Conservation (phyloP, 192 early-diverging fungal genomes). For the Thamnidium elegans region DNA sequence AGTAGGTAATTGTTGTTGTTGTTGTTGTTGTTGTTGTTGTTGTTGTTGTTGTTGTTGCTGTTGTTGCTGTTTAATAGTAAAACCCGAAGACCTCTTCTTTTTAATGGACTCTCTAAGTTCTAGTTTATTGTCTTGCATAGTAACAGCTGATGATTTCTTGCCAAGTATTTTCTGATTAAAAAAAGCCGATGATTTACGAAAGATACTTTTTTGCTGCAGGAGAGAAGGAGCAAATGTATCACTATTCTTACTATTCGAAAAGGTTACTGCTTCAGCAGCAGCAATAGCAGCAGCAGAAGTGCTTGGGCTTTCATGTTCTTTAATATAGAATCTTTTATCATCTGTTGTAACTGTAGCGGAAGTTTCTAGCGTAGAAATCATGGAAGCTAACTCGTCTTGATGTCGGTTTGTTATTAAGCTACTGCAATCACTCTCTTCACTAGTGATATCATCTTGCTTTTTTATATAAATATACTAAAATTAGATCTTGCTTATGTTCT, state of each 20-base stretch:
- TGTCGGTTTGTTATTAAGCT: not conserved
- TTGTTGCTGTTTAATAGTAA: too few species aligned
- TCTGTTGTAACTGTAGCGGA: not conserved
- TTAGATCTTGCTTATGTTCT: too few species aligned
- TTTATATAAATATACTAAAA: not conserved
- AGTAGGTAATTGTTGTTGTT: too few species aligned
- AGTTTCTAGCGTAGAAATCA: too few species aligned
- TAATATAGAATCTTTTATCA: not conserved
- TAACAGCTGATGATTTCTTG: not conserved
- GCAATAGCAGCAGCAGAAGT: not conserved
- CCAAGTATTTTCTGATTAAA: constrained; percentile 12
- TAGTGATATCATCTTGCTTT: not conserved
- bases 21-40: too few species aligned
- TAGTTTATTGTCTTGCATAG: too few species aligned
- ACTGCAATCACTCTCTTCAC: not conserved
- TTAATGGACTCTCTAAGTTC: not conserved
- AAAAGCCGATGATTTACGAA: constrained; percentile 12
- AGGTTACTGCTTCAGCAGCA: not conserved
- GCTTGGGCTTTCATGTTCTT: not conserved
- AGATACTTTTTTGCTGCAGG: constrained; percentile 5
- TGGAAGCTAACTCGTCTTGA: too few species aligned
- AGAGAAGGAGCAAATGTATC: constrained; percentile 1
- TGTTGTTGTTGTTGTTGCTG: too few species aligned
- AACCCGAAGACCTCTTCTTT: too few species aligned
- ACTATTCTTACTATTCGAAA: too few species aligned